Evolutionary conservation across 345 rosid genomes (phyloP).

Genomic region (Adansonia digitata): DNA sequence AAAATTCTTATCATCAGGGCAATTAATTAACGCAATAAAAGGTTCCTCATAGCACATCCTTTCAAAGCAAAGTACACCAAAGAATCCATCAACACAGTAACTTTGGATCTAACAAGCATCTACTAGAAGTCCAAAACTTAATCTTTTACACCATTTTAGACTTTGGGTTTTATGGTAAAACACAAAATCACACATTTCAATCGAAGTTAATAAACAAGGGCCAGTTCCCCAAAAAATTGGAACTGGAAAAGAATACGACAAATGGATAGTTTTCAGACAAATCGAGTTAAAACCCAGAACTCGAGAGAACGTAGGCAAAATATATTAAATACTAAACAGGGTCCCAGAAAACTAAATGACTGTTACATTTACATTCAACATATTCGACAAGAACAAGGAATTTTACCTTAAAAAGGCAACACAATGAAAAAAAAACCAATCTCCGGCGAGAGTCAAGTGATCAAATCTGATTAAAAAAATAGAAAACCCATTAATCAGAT

Average conservation of each 20-base stretch:
- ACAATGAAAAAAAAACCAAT: not conserved
- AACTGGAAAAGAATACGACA: not conserved
- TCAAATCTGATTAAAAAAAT: not conserved
- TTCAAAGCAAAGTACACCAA: not conserved
- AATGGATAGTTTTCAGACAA: not conserved
- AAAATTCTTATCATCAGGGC: too few relatives aligned
- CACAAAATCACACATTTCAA: not conserved
- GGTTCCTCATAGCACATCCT: not conserved
- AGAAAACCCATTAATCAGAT: not conserved
- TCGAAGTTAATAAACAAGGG: not conserved
- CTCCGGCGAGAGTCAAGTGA: not conserved
- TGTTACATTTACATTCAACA: not conserved
- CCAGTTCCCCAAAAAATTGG: not conserved
- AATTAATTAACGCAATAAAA: not conserved
- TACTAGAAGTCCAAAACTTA: not conserved
- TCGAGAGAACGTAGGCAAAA: not conserved
- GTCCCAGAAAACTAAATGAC: not conserved
- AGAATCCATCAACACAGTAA: not conserved
- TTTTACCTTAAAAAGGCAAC: not conserved
- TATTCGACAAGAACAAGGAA: not conserved
- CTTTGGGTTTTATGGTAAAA: not conserved
- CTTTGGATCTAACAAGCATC: not conserved
- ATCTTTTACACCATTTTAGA: conserved; percentile 2
- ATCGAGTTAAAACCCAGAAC: not conserved
- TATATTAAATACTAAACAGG: not conserved